These are phyloP conservation scores for Kodamaea derodonti DNA, from an alignment of 1,139 yeast species.

Conservation along the genomic window DNA sequence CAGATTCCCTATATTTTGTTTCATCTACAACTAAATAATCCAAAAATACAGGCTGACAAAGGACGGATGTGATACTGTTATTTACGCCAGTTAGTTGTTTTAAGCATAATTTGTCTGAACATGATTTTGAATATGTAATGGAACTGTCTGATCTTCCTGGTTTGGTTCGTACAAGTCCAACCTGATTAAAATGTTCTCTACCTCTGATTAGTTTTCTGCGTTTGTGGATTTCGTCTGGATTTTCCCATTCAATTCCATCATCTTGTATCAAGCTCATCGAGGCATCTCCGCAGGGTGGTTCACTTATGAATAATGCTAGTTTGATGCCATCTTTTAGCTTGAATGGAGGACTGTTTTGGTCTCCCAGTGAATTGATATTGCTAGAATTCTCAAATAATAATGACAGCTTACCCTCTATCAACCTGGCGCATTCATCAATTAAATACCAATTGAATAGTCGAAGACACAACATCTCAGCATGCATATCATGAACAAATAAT, in stretches of 20 bases:
- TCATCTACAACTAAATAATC: constrained; percentile 53
- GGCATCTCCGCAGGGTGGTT: constrained; percentile 91
- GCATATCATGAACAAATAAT: constrained; percentile 72
- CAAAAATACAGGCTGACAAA: constrained; percentile 46
- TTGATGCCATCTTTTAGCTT: constrained; percentile 29
- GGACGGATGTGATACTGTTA: constrained; percentile 42
- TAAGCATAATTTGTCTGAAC: constrained; percentile 76
- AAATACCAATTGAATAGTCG: constrained; percentile 59
- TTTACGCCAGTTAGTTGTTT: constrained; percentile 62
- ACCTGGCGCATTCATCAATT: constrained; percentile 22
- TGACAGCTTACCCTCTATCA: constrained; percentile 5
- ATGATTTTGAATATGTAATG: constrained; percentile 71
- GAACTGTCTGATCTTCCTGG: constrained; percentile 85
- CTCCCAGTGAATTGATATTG: neutral
- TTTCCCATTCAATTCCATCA: constrained; percentile 10
- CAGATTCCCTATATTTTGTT: constrained; percentile 22
- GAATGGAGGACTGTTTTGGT: constrained; percentile 11
- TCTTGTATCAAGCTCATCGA: constrained; percentile 45
- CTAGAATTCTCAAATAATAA: constrained; percentile 18
- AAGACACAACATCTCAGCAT: constrained; percentile 77
- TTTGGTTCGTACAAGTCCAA: constrained; percentile 78
- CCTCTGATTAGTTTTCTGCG: constrained; percentile 44
- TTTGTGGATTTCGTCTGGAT: neutral
- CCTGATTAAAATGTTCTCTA: constrained; percentile 50
- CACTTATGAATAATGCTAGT: constrained; percentile 67